These are phyloP conservation scores for Yamadazyma triangularis DNA, from an alignment of 1,139 yeast genomes.

Conservation along the genomic window DNA sequence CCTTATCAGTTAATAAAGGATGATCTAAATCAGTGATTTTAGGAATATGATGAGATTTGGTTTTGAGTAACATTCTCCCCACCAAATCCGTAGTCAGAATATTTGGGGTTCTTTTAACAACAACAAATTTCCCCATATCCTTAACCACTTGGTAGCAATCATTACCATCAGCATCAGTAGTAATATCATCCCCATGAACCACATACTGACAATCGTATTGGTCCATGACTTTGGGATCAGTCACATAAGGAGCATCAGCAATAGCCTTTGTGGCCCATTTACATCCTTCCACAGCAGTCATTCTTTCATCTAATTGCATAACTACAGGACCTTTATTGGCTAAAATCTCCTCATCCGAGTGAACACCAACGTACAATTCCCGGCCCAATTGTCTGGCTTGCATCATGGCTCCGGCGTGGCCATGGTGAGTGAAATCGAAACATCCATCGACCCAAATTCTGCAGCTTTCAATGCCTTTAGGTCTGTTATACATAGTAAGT, in stretches of 20 bases:
- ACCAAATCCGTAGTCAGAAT: slow-evolving; percentile 94
- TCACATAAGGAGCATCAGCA: slow-evolving; percentile 89
- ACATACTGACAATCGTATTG: slow-evolving; percentile 74
- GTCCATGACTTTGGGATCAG: slow-evolving; percentile 80
- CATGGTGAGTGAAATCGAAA: slow-evolving; percentile 96
- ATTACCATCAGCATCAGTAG: slow-evolving; percentile 91
- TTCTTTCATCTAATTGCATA: slow-evolving; percentile 76
- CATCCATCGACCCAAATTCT: slow-evolving; percentile 95
- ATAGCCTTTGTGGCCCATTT: slow-evolving; percentile 81
- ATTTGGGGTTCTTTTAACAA: slow-evolving; percentile 89
- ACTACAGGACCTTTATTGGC: slow-evolving; percentile 91
- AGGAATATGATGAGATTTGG: slow-evolving; percentile 54
- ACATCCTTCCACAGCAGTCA: slow-evolving; percentile 81
- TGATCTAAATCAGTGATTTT: slow-evolving; percentile 27
- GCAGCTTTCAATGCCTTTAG: slow-evolving; percentile 41
- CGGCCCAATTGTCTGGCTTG: slow-evolving; percentile 82
- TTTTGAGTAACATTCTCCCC: slow-evolving; percentile 74
- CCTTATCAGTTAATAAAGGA: slow-evolving; percentile 30
- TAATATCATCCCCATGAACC: slow-evolving; percentile 96
- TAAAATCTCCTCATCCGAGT: slow-evolving; percentile 81
- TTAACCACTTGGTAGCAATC: slow-evolving; percentile 87
- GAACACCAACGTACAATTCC: slow-evolving; percentile 82
- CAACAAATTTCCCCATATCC: slow-evolving; percentile 79
- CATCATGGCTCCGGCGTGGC: slow-evolving; percentile 93
- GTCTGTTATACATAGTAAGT: slow-evolving; percentile 32